A percentile compares a stretch with the other conserved stretches of the same genome.
Evolutionary conservation across 75 land plant genomes (phyloP).

Genomic region (Picea sitchensis): DNA sequence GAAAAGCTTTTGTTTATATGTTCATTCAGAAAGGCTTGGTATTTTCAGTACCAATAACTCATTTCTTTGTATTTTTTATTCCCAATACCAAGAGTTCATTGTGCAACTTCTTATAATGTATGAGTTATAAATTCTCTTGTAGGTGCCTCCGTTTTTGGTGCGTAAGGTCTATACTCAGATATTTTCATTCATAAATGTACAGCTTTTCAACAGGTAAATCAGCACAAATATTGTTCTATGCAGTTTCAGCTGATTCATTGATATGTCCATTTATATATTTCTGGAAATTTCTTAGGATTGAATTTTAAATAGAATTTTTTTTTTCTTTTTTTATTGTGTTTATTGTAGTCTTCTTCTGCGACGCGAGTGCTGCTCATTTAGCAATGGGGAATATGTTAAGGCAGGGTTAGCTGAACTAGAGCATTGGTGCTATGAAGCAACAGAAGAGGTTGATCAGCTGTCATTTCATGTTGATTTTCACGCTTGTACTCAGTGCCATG

Average conservation of each 20-base stretch:
- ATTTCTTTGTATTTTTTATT: background rate
- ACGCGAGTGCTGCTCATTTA: slow-evolving; percentile 96
- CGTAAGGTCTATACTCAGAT: slow-evolving; percentile 66
- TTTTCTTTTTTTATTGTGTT: background rate
- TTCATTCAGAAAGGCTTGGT: slow-evolving; percentile 1
- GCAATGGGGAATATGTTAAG: slow-evolving; percentile 96
- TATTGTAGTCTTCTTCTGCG: slow-evolving; percentile 69
- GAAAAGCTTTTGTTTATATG: slow-evolving; percentile 14
- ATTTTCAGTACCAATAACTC: background rate
- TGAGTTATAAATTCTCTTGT: background rate
- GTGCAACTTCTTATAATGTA: background rate
- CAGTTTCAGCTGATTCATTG: background rate
- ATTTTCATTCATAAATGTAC: slow-evolving; percentile 75
- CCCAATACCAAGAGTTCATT: background rate
- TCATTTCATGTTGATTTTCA: background rate
- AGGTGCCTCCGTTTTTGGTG: slow-evolving; percentile 67
- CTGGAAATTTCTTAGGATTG: background rate
- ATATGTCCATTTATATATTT: background rate
- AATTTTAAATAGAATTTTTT: background rate
- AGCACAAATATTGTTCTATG: slow-evolving; percentile 1
- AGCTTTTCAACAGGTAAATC: slow-evolving; percentile 65
- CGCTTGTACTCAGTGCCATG: background rate
- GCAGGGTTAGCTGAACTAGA: slow-evolving; percentile 96
- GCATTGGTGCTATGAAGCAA: slow-evolving; percentile 88
- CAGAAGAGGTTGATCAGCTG: slow-evolving; percentile 57